These are phyloP conservation scores for Ganoderma leucocontextum DNA, from an alignment of 1,284 basidiomycete genomes.

Conservation along the genomic window DNA sequence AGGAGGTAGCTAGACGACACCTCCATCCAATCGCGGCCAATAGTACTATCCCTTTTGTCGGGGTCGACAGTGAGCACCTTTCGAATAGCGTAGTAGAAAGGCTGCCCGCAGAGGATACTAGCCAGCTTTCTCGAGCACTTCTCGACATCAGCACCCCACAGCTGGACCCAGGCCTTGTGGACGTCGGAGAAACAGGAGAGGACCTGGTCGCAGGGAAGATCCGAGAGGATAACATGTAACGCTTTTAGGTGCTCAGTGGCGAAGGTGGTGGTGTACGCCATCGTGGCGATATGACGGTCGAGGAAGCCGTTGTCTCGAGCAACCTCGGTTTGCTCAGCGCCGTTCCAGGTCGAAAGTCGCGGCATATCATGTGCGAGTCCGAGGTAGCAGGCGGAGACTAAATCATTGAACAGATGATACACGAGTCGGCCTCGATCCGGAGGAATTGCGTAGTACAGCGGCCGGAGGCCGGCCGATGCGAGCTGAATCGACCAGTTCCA, in stretches of 20 bases:
- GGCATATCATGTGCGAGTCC: slow-evolving; percentile 12
- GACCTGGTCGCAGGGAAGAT: slow-evolving; percentile 1
- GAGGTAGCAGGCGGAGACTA: slow-evolving; percentile 14
- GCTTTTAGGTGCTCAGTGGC: slow-evolving; percentile 14
- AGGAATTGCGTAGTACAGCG: no score
- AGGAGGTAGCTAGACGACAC: not conserved
- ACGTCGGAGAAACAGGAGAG: not conserved
- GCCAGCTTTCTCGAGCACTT: not conserved
- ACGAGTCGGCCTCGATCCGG: no score
- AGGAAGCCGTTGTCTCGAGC: slow-evolving; percentile 14
- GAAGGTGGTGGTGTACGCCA: slow-evolving; percentile 27
- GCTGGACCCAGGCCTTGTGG: not conserved
- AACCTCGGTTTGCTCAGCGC: slow-evolving; percentile 25
- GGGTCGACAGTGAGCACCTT: not conserved
- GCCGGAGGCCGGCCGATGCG: not conserved
- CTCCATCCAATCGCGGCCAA: not conserved
- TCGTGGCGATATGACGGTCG: slow-evolving; percentile 23
- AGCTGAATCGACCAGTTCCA: not conserved
- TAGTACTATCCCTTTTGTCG: not conserved
- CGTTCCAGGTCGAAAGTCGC: slow-evolving; percentile 20
- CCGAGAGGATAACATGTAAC: not conserved
- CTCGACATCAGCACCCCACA: not conserved
- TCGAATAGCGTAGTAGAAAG: not conserved
- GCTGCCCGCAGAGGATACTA: not conserved
- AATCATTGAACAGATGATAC: not conserved